Conservation (phyloP, 805 yeast genomes). For the Candida loeiensis region DNA sequence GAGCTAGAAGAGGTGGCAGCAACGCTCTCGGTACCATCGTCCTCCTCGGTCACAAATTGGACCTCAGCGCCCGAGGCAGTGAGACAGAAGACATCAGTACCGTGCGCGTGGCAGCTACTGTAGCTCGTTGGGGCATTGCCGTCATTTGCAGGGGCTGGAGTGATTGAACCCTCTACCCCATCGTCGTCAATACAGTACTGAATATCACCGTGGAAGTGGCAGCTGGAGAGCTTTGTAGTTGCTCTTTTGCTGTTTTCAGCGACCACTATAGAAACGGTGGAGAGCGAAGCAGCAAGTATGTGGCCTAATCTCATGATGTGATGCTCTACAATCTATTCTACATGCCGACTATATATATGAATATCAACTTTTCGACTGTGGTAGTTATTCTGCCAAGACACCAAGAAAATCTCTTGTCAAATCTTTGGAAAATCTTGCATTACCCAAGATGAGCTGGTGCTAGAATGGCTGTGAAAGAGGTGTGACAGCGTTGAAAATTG, state of each 20-base stretch:
- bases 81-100: slow-evolving; percentile 15
- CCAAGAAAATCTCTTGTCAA: neutral
- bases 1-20: no score
- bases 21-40: neutral
- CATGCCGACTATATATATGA: no score
- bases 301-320: neutral
- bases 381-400: slow-evolving; percentile 3
- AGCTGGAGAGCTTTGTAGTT: slow-evolving; percentile 12
- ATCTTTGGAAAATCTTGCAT: neutral
- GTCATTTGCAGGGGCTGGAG: slow-evolving; percentile 17
- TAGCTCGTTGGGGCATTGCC: slow-evolving; percentile 10
- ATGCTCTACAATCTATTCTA: no score
- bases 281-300: neutral
- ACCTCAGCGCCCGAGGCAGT: slow-evolving; percentile 13
- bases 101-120: slow-evolving; percentile 21
- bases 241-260: neutral
- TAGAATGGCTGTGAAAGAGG: neutral
- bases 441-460: neutral
- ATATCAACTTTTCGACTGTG: neutral
- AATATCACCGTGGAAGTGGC: slow-evolving; percentile 20
- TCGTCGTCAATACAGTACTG: slow-evolving; percentile 19
- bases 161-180: slow-evolving; percentile 22
- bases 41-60: slow-evolving; percentile 11
- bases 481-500: no score
- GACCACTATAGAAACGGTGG: neutral